These are phyloP conservation scores for Oldenlandia corymbosa DNA, from an alignment of 257 asterid species.

Conservation along the genomic window DNA sequence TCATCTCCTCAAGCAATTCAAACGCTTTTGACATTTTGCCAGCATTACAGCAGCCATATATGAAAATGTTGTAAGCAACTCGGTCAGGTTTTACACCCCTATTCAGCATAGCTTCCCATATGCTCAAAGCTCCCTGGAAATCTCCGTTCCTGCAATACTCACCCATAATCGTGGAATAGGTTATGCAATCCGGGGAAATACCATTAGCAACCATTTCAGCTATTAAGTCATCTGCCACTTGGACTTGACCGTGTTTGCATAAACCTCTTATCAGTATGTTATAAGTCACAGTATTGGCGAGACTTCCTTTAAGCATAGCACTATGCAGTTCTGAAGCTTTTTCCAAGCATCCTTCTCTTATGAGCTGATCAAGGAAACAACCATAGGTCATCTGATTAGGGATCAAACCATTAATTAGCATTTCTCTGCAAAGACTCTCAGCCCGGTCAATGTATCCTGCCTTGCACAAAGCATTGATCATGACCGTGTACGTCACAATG, in stretches of 20 bases:
- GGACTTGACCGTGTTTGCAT: slow-evolving; percentile 54
- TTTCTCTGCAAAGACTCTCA: slow-evolving; percentile 50
- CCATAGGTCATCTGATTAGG: slow-evolving; percentile 75
- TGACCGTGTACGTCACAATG: slow-evolving; percentile 53
- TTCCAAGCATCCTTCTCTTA: slow-evolving; percentile 55
- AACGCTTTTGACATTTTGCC: slow-evolving; percentile 59
- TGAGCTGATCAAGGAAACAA: slow-evolving; percentile 73
- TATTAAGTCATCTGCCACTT: slow-evolving; percentile 45
- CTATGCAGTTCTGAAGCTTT: slow-evolving; percentile 60
- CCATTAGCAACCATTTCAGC: slow-evolving; percentile 54
- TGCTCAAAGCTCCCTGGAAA: slow-evolving; percentile 47
- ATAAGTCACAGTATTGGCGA: slow-evolving; percentile 62
- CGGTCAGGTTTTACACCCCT: slow-evolving; percentile 63
- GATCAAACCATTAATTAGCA: slow-evolving; percentile 46
- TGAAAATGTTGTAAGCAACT: slow-evolving; percentile 66
- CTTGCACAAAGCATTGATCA: slow-evolving; percentile 67
- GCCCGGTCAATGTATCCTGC: slow-evolving; percentile 59
- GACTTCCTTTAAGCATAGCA: slow-evolving; percentile 41
- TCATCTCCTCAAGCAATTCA: slow-evolving; percentile 57
- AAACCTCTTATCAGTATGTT: slow-evolving; percentile 74
- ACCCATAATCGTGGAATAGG: slow-evolving; percentile 61
- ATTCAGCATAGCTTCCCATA: slow-evolving; percentile 69
- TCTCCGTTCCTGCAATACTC: slow-evolving; percentile 61
- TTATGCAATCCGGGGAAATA: slow-evolving; percentile 62
- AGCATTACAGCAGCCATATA: slow-evolving; percentile 56